These are phyloP conservation scores for Melaleuca alternifolia DNA, from an alignment of 345 rosid genomes.

Conservation along the genomic window DNA sequence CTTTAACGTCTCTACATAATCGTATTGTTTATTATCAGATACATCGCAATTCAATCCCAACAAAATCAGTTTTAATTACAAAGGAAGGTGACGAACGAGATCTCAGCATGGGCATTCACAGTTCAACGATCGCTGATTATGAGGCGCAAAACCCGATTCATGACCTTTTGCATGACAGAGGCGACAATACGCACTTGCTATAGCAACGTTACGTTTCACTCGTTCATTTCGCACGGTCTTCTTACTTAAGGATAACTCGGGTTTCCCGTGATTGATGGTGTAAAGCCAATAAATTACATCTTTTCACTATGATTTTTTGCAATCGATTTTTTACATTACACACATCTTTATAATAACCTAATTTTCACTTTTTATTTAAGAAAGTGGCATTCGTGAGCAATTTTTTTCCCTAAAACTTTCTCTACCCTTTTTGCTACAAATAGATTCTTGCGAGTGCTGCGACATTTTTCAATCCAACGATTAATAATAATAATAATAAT, in stretches of 20 bases:
- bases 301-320: neutral
- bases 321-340: neutral
- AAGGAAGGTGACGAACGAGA: neutral
- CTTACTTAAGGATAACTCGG: accelerated
- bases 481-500: no score
- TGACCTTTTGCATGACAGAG: neutral
- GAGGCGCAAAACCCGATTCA: accelerated
- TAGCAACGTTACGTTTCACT: neutral
- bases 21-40: neutral
- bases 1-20: neutral
- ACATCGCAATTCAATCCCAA: neutral
- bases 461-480: neutral
- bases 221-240: neutral
- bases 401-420: neutral
- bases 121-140: neutral
- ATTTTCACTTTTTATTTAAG: neutral
- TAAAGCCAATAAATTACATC: neutral
- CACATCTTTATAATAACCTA: neutral
- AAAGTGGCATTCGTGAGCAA: neutral
- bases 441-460: neutral
- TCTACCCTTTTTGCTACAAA: neutral
- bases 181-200: neutral
- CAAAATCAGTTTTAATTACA: neutral
- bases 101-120: neutral
- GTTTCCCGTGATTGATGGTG: neutral